Evolutionary conservation across 352 stramenopile species (phyloP).

Genomic region (Blastocystis sp.): DNA sequence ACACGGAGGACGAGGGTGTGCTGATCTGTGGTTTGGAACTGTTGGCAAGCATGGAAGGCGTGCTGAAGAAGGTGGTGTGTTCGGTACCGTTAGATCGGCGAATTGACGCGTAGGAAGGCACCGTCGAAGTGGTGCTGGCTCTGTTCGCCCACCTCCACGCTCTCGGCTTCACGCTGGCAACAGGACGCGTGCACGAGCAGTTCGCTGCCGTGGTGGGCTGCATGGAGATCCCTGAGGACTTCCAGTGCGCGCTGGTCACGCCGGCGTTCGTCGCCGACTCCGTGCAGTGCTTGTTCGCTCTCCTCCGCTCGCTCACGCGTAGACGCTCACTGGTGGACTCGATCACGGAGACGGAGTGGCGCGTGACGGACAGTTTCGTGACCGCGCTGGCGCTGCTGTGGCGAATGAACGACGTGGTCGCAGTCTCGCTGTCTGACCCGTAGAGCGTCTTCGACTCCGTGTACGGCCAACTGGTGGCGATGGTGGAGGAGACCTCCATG

Average conservation of each 20-base stretch:
- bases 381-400: neutral
- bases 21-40: neutral
- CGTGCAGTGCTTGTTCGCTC: neutral
- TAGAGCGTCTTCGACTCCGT: neutral
- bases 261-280: neutral
- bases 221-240: neutral
- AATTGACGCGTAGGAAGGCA: neutral
- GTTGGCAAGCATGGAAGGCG: too few relatives aligned
- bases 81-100: neutral
- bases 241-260: neutral
- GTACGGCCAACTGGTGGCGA: neutral
- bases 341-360: neutral
- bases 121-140: neutral
- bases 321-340: neutral
- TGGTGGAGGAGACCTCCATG: neutral
- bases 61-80: slow-evolving; percentile 90
- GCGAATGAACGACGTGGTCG: neutral
- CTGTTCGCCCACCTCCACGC: neutral
- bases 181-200: neutral
- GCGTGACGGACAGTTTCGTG: neutral
- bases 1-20: neutral
- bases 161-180: neutral
- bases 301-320: neutral
- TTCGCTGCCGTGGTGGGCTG: neutral
- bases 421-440: neutral